These are phyloP conservation scores for Hamamelis virginiana DNA, from an alignment of 164 flowering plant species.

Conservation along the genomic window DNA sequence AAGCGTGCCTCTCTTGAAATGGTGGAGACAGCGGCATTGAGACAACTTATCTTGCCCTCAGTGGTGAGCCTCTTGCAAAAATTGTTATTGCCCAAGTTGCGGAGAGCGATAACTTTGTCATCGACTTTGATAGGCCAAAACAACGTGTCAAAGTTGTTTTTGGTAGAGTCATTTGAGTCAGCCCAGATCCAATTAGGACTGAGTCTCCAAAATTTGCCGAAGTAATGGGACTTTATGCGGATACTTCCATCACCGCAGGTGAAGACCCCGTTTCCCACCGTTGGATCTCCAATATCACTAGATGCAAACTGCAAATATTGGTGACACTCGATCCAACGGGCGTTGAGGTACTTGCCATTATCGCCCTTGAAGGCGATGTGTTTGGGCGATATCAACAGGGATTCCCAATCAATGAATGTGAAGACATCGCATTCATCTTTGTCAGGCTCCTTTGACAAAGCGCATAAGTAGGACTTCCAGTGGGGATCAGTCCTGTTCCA, in stretches of 20 bases:
- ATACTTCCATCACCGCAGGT: conserved; percentile 5
- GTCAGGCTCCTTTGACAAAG: background rate
- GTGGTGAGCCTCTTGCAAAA: conserved; percentile 1
- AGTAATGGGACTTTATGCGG: conserved; percentile 6
- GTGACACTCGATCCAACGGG: background rate
- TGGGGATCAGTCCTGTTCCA: too few relatives aligned
- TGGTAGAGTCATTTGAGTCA: too few relatives aligned
- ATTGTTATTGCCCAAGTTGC: conserved; percentile 2
- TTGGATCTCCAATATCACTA: too few relatives aligned
- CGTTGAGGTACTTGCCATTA: background rate
- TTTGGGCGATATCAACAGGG: conserved; percentile 5
- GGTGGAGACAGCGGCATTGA: too few relatives aligned
- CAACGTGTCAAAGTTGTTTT: too few relatives aligned
- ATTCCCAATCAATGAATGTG: conserved; percentile 14
- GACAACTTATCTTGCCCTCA: background rate
- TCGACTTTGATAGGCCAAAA: too few relatives aligned
- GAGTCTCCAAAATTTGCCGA: background rate
- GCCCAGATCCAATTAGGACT: background rate
- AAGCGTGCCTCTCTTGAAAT: too few relatives aligned
- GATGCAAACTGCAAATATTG: background rate
- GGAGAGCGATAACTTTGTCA: too few relatives aligned
- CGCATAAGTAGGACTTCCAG: background rate
- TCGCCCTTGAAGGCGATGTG: background rate
- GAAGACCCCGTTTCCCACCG: too few relatives aligned
- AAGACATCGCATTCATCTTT: background rate